Evolutionary conservation across 805 yeast species (phyloP), one percentile per base, ranked within the genome.

Genomic region (Maudiozyma saulgeensis): DNA sequence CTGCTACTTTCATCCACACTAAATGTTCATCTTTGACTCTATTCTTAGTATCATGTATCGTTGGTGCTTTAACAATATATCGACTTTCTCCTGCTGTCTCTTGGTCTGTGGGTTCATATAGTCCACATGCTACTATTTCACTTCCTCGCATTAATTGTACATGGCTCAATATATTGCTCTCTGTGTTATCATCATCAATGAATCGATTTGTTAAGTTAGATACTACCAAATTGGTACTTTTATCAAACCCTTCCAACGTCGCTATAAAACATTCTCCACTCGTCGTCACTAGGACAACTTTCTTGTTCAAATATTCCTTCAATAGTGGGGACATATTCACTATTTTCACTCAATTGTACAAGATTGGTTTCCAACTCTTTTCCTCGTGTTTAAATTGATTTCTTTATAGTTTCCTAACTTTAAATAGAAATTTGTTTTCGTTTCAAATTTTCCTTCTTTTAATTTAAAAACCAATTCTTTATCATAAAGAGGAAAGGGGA

Each of bases 171-270:
- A 49, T 18, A 35, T 35, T 16, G 8, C n/a, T 11, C 32, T 35
- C 38, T 15, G 15, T 13, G 5, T 6, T 8, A 15, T n/a, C 15
- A n/a, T 28, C 32, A 11, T 28, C 12, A 28, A 9, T 28, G 18
- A 35, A 35, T n/a, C 38, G 38, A n/a, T n/a, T 3, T 16, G 38
- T 35, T n/a, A 35, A 35, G 9, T 35, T 35, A 35, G 18, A n/a
- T 35, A 35, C 38, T 39, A 83, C 69, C 35, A 84, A 58, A 58
- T 84, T 84, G 23, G 85, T 77, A 43, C 78, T 71, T 53, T 80
- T 78, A 61, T 84, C 91, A 56, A 71, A 83, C 6, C 90, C 88
- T 54, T 73, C 75, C 16, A 78, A 57, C 19, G 57, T 67, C 4
- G 80, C 82, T 38, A 70, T 59, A 41, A 76, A 70, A 47, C 74